A percentile compares a stretch with the other conserved stretches of the same genome.
phyloP scores from a whole-genome alignment of 805 yeast species.

The Kluyveromyces siamensis region DNA sequence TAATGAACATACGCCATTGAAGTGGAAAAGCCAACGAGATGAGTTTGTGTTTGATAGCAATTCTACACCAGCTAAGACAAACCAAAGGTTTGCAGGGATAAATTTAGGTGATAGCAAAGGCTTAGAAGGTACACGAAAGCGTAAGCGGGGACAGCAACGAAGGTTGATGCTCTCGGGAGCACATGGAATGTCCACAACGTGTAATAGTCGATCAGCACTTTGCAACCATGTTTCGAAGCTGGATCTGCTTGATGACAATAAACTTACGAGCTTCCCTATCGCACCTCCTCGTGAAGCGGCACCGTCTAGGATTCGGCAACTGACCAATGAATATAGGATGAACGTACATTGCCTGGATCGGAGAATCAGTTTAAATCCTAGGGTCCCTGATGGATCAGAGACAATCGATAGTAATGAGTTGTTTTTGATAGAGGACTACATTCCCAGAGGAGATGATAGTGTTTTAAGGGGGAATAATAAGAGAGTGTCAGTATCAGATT shows the following conservation, averaged over 20 bases:
- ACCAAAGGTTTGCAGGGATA: background rate
- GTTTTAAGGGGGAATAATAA: conserved; percentile 8
- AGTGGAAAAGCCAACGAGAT: conserved; percentile 21
- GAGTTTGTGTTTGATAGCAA: conserved; percentile 24
- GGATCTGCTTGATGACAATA: conserved; percentile 23
- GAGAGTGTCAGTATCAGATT: conserved; percentile 21
- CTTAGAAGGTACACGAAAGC: background rate
- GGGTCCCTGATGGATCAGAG: background rate
- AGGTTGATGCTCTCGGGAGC: conserved; percentile 3
- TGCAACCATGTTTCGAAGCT: conserved; percentile 20
- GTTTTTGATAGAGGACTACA: conserved; percentile 24
- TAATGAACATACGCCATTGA: conserved; percentile 8
- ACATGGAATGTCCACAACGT: conserved; percentile 8
- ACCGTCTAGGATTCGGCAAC: background rate
- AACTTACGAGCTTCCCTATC: conserved; percentile 23
- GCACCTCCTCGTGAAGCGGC: conserved; percentile 16
- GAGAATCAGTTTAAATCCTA: conserved; percentile 7
- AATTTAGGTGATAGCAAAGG: background rate
- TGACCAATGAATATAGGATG: conserved; percentile 6
- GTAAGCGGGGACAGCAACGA: background rate
- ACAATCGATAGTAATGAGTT: background rate
- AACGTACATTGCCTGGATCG: conserved; percentile 6
- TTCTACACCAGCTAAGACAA: conserved; percentile 22
- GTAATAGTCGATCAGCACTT: conserved; percentile 18
- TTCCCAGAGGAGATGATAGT: conserved; percentile 9